Evolutionary conservation across 2,329 filamentous ascomycete species (phyloP).

Genomic region (Trematosphaeria pertusa): DNA sequence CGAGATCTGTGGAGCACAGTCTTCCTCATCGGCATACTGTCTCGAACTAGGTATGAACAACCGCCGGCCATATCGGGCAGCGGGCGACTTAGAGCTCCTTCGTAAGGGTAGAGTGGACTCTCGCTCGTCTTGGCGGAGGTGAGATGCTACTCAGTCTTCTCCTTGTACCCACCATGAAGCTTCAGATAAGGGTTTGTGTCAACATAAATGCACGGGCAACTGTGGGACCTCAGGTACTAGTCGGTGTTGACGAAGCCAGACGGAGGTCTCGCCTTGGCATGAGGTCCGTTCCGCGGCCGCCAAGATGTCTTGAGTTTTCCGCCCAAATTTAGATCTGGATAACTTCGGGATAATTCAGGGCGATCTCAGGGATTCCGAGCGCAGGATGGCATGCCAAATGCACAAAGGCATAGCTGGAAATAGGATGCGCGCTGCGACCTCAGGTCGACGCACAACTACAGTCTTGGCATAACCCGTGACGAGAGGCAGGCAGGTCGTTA

Average conservation of each 20-base stretch:
- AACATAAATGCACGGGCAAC: slow-evolving; percentile 27
- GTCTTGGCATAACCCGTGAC: too few relatives aligned
- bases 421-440: too few relatives aligned
- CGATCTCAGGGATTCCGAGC: not conserved
- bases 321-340: not conserved
- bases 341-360: not conserved
- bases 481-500: not conserved
- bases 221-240: slow-evolving; percentile 3
- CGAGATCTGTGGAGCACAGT: slow-evolving; percentile 25
- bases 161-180: slow-evolving; percentile 39
- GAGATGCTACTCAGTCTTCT: slow-evolving; percentile 28
- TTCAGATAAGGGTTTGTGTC: slow-evolving; percentile 36
- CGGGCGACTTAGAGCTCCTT: slow-evolving; percentile 24
- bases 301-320: slow-evolving; percentile 24
- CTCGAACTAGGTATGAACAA: slow-evolving; percentile 35
- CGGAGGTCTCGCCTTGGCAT: slow-evolving; percentile 24
- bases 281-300: slow-evolving; percentile 27
- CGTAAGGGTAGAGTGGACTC: too few relatives aligned
- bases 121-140: too few relatives aligned
- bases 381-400: not conserved
- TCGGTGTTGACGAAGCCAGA: slow-evolving; percentile 18
- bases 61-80: slow-evolving; percentile 27
- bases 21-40: slow-evolving; percentile 28
- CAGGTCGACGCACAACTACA: too few relatives aligned
- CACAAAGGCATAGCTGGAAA: too few relatives aligned